Conservation (phyloP, 2,329 filamentous ascomycete species). For the Neocatenulostroma microsporum region DNA sequence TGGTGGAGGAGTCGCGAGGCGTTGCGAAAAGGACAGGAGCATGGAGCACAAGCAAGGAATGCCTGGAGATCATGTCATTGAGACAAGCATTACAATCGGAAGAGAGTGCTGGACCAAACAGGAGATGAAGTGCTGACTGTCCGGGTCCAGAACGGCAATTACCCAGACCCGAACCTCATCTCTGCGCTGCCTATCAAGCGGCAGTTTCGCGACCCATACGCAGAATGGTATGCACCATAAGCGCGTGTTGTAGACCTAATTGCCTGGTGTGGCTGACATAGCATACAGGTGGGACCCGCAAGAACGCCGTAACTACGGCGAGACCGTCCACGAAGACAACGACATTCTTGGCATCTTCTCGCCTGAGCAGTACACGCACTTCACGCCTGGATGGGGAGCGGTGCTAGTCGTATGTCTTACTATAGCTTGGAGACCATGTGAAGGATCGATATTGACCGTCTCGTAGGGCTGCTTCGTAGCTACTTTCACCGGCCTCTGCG, state of each 20-base stretch:
- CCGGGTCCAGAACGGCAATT: slow-evolving; percentile 84
- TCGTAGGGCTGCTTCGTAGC: slow-evolving; percentile 35
- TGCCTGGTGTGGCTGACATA: background rate
- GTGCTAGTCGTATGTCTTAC: slow-evolving; percentile 39
- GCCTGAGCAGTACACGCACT: slow-evolving; percentile 81
- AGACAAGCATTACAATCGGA: no score
- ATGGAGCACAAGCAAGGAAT: no score
- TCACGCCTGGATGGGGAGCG: slow-evolving; percentile 61
- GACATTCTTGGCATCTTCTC: slow-evolving; percentile 87
- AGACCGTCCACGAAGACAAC: slow-evolving; percentile 94
- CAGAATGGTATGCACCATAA: slow-evolving; percentile 52
- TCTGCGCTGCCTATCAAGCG: slow-evolving; percentile 61
- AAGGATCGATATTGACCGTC: background rate
- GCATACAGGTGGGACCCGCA: slow-evolving; percentile 70
- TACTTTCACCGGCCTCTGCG: slow-evolving; percentile 34
- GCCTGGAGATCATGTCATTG: no score
- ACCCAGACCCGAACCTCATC: slow-evolving; percentile 60
- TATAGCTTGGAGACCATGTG: no score
- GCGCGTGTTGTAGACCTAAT: background rate
- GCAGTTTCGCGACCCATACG: slow-evolving; percentile 86
- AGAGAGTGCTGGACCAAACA: no score
- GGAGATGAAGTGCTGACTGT: no score
- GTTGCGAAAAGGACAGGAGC: no score
- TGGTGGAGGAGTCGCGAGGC: no score
- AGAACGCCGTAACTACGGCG: slow-evolving; percentile 92